phyloP scores from a whole-genome alignment of 108 stramenopile species.

The Mediolabrus comicus region DNA sequence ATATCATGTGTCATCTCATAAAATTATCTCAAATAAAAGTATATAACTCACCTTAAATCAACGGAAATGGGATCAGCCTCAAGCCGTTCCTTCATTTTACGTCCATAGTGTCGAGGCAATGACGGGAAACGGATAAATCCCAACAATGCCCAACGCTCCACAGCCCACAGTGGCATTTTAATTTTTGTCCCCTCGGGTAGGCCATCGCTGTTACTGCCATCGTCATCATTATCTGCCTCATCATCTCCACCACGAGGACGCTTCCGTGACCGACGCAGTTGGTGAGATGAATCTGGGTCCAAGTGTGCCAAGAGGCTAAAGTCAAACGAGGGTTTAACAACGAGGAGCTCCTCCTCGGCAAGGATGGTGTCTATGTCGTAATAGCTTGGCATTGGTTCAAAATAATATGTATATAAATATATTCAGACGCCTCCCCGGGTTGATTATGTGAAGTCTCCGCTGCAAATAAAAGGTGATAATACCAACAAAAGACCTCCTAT shows the following conservation, averaged over 20 bases:
- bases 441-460: no score
- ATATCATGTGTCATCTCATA: not conserved
- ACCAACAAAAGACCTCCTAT: no score
- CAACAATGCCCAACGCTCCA: slow-evolving; percentile 73
- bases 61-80: slow-evolving; percentile 68
- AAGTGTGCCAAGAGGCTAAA: slow-evolving; percentile 83
- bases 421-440: no score
- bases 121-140: slow-evolving; percentile 57
- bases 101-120: slow-evolving; percentile 64
- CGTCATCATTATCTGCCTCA: not conserved
- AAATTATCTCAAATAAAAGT: not conserved
- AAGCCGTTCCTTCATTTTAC: slow-evolving; percentile 68
- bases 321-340: slow-evolving; percentile 77
- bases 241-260: not conserved
- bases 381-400: slow-evolving; percentile 48
- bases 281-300: slow-evolving; percentile 62
- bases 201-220: not conserved
- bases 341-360: slow-evolving; percentile 93
- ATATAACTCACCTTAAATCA: slow-evolving; percentile 59
- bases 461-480: no score
- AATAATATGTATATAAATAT: no score
- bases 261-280: slow-evolving; percentile 17
- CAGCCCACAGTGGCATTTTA: slow-evolving; percentile 81
- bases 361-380: slow-evolving; percentile 93
- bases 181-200: slow-evolving; percentile 58